These are phyloP conservation scores for Citrus unshiu DNA, from an alignment of 345 rosid genomes.

Conservation along the genomic window DNA sequence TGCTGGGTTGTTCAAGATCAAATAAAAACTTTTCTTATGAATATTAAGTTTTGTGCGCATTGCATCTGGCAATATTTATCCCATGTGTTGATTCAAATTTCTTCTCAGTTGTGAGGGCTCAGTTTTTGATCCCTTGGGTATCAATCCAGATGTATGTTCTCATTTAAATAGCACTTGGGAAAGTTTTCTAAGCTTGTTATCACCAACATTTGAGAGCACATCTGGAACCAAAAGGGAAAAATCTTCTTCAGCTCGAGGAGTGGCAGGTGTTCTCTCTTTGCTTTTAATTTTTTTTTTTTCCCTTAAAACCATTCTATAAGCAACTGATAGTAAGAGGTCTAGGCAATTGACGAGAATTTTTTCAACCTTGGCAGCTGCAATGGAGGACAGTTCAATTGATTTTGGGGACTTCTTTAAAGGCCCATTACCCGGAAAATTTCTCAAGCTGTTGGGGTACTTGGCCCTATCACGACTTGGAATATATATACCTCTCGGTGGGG, in stretches of 20 bases:
- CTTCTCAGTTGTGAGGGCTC: conserved; percentile 51
- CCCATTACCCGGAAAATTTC: conserved; percentile 87
- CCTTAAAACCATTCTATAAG: background rate
- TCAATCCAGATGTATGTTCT: conserved; percentile 49
- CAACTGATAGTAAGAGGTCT: conserved; percentile 3
- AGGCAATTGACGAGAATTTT: conserved; percentile 17
- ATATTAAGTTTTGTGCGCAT: too few species aligned
- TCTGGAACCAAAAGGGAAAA: conserved; percentile 63
- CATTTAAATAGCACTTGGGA: conserved; percentile 54
- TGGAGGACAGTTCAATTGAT: conserved; percentile 97
- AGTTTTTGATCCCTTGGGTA: conserved; percentile 78
- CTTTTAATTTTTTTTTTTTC: background rate
- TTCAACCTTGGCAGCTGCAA: conserved; percentile 68
- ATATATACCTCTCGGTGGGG: conserved; percentile 94
- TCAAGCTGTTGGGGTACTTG: conserved; percentile 76
- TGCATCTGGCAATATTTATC: conserved; percentile 8
- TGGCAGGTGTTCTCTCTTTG: conserved; percentile 54
- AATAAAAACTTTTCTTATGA: background rate
- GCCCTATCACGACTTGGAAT: conserved; percentile 93
- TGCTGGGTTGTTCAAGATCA: background rate
- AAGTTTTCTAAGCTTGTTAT: conserved; percentile 44
- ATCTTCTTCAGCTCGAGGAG: conserved; percentile 69
- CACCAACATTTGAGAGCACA: conserved; percentile 55
- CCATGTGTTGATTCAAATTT: conserved; percentile 32
- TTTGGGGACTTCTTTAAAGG: conserved; percentile 97